Evolutionary conservation across 768 basidiomycete species (phyloP).

Genomic region (Melanogaster broomeanus): DNA sequence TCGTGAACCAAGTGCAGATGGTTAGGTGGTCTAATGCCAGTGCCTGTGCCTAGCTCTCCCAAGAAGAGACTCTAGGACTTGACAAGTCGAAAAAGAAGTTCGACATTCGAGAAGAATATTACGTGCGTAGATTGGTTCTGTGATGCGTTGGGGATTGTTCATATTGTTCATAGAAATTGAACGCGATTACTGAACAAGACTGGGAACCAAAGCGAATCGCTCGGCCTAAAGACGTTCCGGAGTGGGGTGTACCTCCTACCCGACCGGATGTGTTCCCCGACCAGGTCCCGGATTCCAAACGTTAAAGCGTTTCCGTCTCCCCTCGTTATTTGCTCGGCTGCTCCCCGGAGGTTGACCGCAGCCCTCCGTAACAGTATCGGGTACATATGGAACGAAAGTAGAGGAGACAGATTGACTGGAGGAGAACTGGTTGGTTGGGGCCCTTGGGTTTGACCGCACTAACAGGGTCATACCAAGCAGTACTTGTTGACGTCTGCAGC

Average conservation of each 20-base stretch:
- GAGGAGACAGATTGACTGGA: too few species aligned
- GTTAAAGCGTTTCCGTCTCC: too few species aligned
- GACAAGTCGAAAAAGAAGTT: conserved; percentile 74
- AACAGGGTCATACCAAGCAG: too few species aligned
- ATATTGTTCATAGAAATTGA: conserved; percentile 50
- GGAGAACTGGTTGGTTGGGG: too few species aligned
- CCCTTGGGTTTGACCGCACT: too few species aligned
- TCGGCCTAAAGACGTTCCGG: conserved; percentile 84
- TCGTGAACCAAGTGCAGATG: too few species aligned
- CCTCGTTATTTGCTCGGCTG: too few species aligned
- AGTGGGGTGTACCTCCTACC: conserved; percentile 87
- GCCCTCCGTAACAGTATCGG: too few species aligned
- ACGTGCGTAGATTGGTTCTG: conserved; percentile 55
- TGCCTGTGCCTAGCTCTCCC: conserved; percentile 62
- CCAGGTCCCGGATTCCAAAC: conserved; percentile 12
- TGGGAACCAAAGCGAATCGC: conserved; percentile 89
- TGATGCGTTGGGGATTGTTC: not conserved
- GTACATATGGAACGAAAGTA: too few species aligned
- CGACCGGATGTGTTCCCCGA: conserved; percentile 27
- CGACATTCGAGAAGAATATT: conserved; percentile 95
- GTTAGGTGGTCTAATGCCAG: not conserved
- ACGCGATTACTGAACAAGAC: conserved; percentile 60
- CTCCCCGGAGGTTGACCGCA: too few species aligned
- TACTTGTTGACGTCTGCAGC: too few species aligned
- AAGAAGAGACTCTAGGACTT: conserved; percentile 77